phyloP scores from a whole-genome alignment of 2,329 filamentous ascomycete genomes.

The Pezicula rhizophila region DNA sequence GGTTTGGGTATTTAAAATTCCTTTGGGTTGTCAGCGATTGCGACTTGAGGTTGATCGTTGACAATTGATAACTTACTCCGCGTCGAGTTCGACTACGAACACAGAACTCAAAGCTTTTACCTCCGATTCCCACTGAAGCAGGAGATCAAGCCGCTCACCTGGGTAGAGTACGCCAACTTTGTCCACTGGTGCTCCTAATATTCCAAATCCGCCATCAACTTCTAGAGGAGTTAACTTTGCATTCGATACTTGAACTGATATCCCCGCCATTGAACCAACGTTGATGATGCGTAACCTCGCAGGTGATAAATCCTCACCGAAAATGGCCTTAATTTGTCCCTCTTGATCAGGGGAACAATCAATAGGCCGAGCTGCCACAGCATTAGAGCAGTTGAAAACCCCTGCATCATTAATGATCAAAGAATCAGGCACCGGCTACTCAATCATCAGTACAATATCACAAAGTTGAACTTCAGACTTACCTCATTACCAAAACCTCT shows the following conservation, averaged over 20 bases:
- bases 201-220: conserved; percentile 34
- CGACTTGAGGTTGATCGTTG: not conserved
- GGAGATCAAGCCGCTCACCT: conserved; percentile 36
- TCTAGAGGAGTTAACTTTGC: conserved; percentile 9
- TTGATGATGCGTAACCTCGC: conserved; percentile 36
- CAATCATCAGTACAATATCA: not conserved
- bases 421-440: conserved; percentile 41
- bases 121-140: conserved; percentile 4
- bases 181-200: conserved; percentile 18
- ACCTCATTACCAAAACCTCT: conserved; percentile 39
- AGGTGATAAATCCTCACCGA: conserved; percentile 16
- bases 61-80: conserved; percentile 24
- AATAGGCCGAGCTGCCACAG: conserved; percentile 36
- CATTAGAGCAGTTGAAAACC: conserved; percentile 38
- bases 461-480: not conserved
- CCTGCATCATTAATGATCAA: conserved; percentile 41
- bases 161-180: conserved; percentile 32
- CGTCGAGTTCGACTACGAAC: conserved; percentile 26
- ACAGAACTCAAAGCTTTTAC: not conserved
- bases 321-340: conserved; percentile 18
- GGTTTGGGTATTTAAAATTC: conserved; percentile 39
- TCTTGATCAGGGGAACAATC: conserved; percentile 29
- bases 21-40: conserved; percentile 17
- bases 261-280: conserved; percentile 25
- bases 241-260: conserved; percentile 10